phyloP scores from a whole-genome alignment of 2,329 filamentous ascomycete species.

The Beauveria rudraprayagi region DNA sequence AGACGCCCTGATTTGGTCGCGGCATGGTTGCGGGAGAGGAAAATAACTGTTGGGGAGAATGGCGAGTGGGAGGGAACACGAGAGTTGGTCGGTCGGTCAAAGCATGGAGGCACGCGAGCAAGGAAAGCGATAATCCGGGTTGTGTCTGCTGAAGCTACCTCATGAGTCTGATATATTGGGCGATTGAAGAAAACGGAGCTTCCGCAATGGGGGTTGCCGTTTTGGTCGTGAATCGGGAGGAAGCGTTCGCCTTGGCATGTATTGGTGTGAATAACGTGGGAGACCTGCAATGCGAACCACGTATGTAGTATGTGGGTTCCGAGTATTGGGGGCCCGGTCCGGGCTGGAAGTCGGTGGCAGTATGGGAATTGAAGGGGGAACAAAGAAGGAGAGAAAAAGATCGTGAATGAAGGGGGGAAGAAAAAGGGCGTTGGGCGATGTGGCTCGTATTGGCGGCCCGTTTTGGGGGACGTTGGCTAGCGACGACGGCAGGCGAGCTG shows the following conservation, averaged over 20 bases:
- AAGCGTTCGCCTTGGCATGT: background rate
- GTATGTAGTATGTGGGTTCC: too few relatives aligned
- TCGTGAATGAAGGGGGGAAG: background rate
- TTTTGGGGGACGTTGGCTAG: background rate
- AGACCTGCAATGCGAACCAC: background rate
- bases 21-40: constrained; percentile 25
- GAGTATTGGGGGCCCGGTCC: too few relatives aligned
- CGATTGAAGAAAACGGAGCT: background rate
- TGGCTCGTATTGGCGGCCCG: background rate
- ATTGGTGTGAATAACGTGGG: background rate
- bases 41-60: too few relatives aligned
- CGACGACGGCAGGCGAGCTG: background rate
- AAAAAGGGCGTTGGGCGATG: background rate
- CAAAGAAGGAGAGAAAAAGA: background rate
- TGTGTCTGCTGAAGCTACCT: background rate
- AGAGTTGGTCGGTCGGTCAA: background rate
- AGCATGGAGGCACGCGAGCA: constrained; percentile 3
- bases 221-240: background rate
- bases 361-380: background rate
- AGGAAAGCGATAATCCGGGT: too few relatives aligned
- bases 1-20: constrained; percentile 38
- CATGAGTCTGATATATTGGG: background rate
- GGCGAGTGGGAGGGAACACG: background rate
- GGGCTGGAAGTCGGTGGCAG: too few relatives aligned
- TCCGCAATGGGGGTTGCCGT: background rate